Evolutionary conservation across 352 stramenopile genomes (phyloP).

Genomic region (Globisporangium radiosum): DNA sequence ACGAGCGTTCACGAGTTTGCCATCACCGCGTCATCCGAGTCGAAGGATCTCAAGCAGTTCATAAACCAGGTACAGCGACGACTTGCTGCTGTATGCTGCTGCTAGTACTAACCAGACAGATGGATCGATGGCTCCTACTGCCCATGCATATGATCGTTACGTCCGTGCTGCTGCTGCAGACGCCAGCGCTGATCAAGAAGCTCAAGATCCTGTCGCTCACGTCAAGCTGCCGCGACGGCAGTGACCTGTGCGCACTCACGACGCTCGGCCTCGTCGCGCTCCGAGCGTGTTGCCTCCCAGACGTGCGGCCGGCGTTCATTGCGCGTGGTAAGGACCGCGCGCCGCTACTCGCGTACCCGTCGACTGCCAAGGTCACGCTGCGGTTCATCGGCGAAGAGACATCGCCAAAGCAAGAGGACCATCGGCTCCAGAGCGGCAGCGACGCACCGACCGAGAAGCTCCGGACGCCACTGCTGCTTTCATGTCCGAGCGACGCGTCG

Average conservation of each 20-base stretch:
- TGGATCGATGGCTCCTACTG: too few species aligned
- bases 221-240: constrained; percentile 23
- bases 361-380: constrained; percentile 26
- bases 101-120: neutral
- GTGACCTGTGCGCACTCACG: constrained; percentile 47
- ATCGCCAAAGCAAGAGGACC: constrained; percentile 44
- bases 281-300: constrained; percentile 26
- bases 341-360: constrained; percentile 43
- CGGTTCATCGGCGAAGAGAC: constrained; percentile 48
- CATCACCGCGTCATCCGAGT: constrained; percentile 34
- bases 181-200: constrained; percentile 30
- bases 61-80: constrained; percentile 19
- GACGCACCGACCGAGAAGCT: constrained; percentile 38
- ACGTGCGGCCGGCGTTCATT: constrained; percentile 29
- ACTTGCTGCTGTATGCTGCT: neutral
- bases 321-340: constrained; percentile 25
- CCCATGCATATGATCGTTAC: neutral
- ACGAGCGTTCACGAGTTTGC: constrained; percentile 55
- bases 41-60: constrained; percentile 34
- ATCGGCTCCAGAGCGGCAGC: constrained; percentile 35
- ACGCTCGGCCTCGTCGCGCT: constrained; percentile 50
- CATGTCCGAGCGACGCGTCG: constrained; percentile 25
- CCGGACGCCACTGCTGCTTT: constrained; percentile 25
- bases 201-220: constrained; percentile 44
- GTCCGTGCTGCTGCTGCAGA: neutral